A percentile compares a stretch with the other conserved stretches of the same genome.
Evolutionary conservation across 371 early-diverging fungal genomes (phyloP).

Genomic region (Mucor velutinosus): DNA sequence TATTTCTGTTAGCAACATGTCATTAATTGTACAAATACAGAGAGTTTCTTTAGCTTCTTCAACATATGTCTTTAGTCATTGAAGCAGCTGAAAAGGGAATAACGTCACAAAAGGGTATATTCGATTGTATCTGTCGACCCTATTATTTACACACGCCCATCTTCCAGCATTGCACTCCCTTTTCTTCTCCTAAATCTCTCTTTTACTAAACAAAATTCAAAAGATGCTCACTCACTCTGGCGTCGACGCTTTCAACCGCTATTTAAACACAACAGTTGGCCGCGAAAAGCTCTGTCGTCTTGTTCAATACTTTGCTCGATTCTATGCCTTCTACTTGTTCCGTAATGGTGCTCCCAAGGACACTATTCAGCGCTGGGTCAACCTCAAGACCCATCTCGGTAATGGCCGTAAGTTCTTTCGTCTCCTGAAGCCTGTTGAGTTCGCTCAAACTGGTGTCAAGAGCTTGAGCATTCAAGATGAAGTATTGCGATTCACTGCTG

Average conservation of each 20-base stretch:
- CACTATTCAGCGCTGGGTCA: slow-evolving; percentile 54
- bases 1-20: neutral
- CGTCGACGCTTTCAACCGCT: slow-evolving; percentile 43
- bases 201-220: slow-evolving; percentile 4
- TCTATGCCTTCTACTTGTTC: slow-evolving; percentile 59
- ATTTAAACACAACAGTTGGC: slow-evolving; percentile 69
- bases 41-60: neutral
- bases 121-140: neutral
- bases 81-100: slow-evolving; percentile 9
- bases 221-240: slow-evolving; percentile 29
- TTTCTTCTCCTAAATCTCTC: neutral
- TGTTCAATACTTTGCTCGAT: slow-evolving; percentile 77
- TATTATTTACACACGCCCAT: slow-evolving; percentile 1
- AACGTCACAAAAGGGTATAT: slow-evolving; percentile 17
- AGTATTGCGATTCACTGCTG: slow-evolving; percentile 47
- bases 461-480: slow-evolving; percentile 55
- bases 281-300: slow-evolving; percentile 81
- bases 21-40: neutral
- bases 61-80: slow-evolving; percentile 8
- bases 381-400: slow-evolving; percentile 58
- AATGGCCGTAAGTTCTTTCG: slow-evolving; percentile 67
- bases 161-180: neutral
- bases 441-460: slow-evolving; percentile 59
- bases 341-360: slow-evolving; percentile 58
- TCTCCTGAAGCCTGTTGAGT: slow-evolving; percentile 62